Evolutionary conservation across 495 filamentous ascomycete genomes (phyloP).

Genomic region (Penicillium desertorum): DNA sequence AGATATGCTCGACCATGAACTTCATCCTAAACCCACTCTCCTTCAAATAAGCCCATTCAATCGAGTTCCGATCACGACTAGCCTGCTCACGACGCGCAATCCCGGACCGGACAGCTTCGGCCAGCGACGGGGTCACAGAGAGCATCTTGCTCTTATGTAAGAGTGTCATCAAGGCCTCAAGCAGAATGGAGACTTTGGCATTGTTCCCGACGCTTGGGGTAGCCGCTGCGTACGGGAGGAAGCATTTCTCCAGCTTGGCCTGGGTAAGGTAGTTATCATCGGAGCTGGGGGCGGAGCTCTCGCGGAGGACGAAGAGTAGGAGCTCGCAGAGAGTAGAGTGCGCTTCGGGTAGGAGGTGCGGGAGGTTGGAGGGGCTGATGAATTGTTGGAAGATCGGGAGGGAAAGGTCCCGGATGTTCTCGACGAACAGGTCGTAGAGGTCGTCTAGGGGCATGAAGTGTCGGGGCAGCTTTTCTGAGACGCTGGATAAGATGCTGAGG

Average conservation of each 20-base stretch:
- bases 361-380: constrained; percentile 54
- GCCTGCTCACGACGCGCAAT: constrained; percentile 57
- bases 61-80: constrained; percentile 37
- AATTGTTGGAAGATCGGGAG: constrained; percentile 72
- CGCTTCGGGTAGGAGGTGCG: constrained; percentile 44
- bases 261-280: constrained; percentile 50
- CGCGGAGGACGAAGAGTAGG: constrained; percentile 62
- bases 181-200: constrained; percentile 71
- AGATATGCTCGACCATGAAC: constrained; percentile 34
- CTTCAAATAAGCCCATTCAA: constrained; percentile 40
- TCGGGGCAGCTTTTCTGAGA: constrained; percentile 42
- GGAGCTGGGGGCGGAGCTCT: constrained; percentile 54
- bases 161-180: constrained; percentile 69
- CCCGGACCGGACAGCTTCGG: constrained; percentile 58
- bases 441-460: constrained; percentile 52
- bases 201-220: constrained; percentile 66
- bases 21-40: constrained; percentile 45
- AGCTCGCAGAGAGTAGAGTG: constrained; percentile 63
- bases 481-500: constrained; percentile 53
- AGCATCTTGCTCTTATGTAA: constrained; percentile 47
- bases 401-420: constrained; percentile 63
- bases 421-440: constrained; percentile 67
- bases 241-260: constrained; percentile 62
- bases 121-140: constrained; percentile 46
- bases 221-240: constrained; percentile 70